A percentile compares a stretch with the other conserved stretches of the same genome.
Conservation (phyloP, 1,284 basidiomycete genomes). For the Papiliotrema flavescens region DNA sequence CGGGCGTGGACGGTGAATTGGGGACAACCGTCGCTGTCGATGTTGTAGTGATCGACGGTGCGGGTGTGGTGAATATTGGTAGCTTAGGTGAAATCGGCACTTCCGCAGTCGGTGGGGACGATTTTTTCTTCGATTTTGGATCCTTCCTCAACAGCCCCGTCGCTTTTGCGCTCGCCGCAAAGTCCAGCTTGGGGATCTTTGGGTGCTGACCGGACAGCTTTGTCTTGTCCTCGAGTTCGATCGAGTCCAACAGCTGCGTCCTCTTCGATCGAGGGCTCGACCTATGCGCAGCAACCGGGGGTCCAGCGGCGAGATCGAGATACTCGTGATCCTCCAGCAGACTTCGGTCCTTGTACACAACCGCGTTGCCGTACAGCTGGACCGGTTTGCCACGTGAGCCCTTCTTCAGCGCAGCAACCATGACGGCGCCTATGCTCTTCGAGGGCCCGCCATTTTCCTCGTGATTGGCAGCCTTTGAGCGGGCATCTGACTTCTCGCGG, state of each 20-base stretch:
- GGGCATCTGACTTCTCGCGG: not conserved
- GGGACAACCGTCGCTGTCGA: not conserved
- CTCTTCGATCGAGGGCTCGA: conserved; percentile 46
- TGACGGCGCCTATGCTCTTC: conserved; percentile 29
- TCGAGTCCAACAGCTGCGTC: conserved; percentile 45
- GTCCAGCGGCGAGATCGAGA: conserved; percentile 52
- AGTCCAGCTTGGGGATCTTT: conserved; percentile 40
- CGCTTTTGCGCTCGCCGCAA: conserved; percentile 41
- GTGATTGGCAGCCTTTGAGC: too few species aligned
- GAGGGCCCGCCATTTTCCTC: conserved; percentile 8
- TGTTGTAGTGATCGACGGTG: not conserved
- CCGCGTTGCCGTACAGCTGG: conserved; percentile 47
- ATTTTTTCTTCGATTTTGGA: conserved; percentile 26
- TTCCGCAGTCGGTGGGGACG: not conserved
- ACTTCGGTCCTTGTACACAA: conserved; percentile 52
- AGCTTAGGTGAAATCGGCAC: not conserved
- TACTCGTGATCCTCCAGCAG: conserved; percentile 50
- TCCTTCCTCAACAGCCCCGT: conserved; percentile 34
- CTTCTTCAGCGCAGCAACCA: conserved; percentile 50
- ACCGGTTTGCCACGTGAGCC: conserved; percentile 51
- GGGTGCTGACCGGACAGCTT: conserved; percentile 41
- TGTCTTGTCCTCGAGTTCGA: conserved; percentile 47
- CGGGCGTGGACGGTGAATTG: not conserved
- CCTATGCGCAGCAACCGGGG: conserved; percentile 46
- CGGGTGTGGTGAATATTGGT: not conserved